Evolutionary conservation across 768 basidiomycete species (phyloP).

Genomic region (Pleurotus cornucopiae): DNA sequence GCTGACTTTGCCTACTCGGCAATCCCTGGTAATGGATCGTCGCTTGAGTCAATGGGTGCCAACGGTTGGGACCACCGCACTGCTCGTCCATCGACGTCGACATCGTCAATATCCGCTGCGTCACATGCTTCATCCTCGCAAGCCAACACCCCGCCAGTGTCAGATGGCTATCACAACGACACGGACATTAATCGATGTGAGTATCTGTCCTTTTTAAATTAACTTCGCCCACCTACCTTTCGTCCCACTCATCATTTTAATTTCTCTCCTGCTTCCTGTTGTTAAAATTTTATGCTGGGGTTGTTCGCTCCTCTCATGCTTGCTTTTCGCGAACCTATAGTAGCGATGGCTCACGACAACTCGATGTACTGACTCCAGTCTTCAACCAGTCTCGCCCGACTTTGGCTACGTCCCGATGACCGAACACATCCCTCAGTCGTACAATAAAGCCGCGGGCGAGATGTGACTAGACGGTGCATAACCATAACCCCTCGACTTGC

Average conservation of each 20-base stretch:
- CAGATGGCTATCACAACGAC: slow-evolving; percentile 57
- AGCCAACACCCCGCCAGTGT: slow-evolving; percentile 77
- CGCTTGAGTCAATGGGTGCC: slow-evolving; percentile 44
- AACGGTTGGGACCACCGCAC: slow-evolving; percentile 46
- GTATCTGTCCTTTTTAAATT: slow-evolving; percentile 28
- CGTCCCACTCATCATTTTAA: slow-evolving; percentile 6
- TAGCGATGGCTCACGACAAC: slow-evolving; percentile 27
- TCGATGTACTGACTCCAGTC: slow-evolving; percentile 43
- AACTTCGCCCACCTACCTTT: slow-evolving; percentile 11
- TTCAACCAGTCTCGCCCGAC: slow-evolving; percentile 71
- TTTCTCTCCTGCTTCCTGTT: slow-evolving; percentile 11
- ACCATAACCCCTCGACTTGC: no score
- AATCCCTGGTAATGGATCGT: slow-evolving; percentile 42
- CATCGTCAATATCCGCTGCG: slow-evolving; percentile 73
- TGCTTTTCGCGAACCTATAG: slow-evolving; percentile 5
- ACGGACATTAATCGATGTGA: slow-evolving; percentile 83
- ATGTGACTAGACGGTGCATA: slow-evolving; percentile 23
- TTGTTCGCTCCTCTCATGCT: slow-evolving; percentile 5
- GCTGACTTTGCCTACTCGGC: slow-evolving; percentile 83
- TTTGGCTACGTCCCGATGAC: slow-evolving; percentile 83
- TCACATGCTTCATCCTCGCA: slow-evolving; percentile 76
- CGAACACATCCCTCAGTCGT: slow-evolving; percentile 65
- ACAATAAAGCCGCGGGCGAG: slow-evolving; percentile 54
- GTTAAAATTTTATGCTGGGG: not conserved
- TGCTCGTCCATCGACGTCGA: slow-evolving; percentile 70